Percentiles rank a stretch among this genome's conserved stretches.
Evolutionary conservation across 345 rosid species (phyloP).

Genomic region (Bretschneidera sinensis): DNA sequence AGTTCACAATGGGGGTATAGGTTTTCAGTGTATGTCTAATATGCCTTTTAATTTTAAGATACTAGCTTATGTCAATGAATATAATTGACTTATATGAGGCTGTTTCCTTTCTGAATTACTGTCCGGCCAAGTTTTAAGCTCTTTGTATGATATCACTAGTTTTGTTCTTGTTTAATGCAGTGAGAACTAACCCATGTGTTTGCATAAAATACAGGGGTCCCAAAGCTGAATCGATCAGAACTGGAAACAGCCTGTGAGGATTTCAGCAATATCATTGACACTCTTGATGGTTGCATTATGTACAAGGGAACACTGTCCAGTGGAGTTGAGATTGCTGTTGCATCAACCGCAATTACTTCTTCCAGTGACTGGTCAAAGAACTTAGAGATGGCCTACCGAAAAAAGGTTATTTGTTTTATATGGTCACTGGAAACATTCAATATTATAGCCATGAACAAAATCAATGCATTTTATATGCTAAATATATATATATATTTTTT

Average conservation of each 20-base stretch:
- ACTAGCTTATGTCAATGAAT: background rate
- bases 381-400: constrained; percentile 64
- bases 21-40: background rate
- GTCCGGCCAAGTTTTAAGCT: background rate
- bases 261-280: constrained; percentile 86
- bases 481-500: no score
- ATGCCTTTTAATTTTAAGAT: background rate
- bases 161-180: background rate
- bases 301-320: constrained; percentile 97
- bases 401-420: constrained; percentile 73
- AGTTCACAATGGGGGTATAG: no score
- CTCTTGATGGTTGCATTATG: constrained; percentile 46
- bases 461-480: background rate
- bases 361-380: constrained; percentile 62
- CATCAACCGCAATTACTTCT: constrained; percentile 42
- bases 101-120: background rate
- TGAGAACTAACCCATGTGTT: background rate
- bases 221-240: constrained; percentile 79
- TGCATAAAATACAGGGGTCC: constrained; percentile 61
- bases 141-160: background rate
- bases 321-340: constrained; percentile 95
- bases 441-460: background rate
- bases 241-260: constrained; percentile 98
- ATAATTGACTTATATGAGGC: background rate
- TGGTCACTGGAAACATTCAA: no score